Percentiles rank a stretch among this genome's conserved stretches.
phyloP scores from a whole-genome alignment of 2,329 filamentous ascomycete species.

The Podosphaera fusca region DNA sequence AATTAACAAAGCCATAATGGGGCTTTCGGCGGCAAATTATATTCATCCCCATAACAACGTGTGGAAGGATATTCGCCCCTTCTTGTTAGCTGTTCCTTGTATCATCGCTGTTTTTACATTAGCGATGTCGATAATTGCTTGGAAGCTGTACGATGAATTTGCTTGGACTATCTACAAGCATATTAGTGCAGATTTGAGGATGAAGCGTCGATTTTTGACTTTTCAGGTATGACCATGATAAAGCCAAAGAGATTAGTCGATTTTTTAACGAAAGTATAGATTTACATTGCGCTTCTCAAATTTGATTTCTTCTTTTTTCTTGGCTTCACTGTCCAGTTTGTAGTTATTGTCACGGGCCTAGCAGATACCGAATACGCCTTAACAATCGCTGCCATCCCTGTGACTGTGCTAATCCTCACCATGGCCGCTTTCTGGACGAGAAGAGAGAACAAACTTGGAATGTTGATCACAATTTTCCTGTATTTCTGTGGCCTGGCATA shows the following conservation, averaged over 20 bases:
- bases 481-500: constrained; percentile 81
- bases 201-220: constrained; percentile 89
- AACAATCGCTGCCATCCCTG: constrained; percentile 70
- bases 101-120: constrained; percentile 59
- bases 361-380: constrained; percentile 57
- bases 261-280: constrained; percentile 26
- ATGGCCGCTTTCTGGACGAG: constrained; percentile 69
- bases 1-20: constrained; percentile 48
- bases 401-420: constrained; percentile 75
- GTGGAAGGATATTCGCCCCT: constrained; percentile 48
- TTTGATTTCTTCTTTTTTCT: constrained; percentile 99
- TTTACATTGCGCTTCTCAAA: constrained; percentile 92
- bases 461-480: constrained; percentile 55
- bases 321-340: constrained; percentile 92
- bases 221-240: constrained; percentile 48
- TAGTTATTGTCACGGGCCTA: constrained; percentile 61
- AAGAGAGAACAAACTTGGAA: constrained; percentile 58
- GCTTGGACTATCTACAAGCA: constrained; percentile 99
- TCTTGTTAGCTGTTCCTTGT: constrained; percentile 64
- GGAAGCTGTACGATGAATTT: constrained; percentile 96
- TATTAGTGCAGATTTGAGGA: constrained; percentile 85
- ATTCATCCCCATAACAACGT: constrained; percentile 22
- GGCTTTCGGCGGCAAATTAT: constrained; percentile 26
- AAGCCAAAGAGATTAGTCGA: too few relatives aligned
- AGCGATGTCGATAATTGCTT: constrained; percentile 53